Evolutionary conservation across 495 filamentous ascomycete genomes (phyloP).

Genomic region (Acidomyces sp.): DNA sequence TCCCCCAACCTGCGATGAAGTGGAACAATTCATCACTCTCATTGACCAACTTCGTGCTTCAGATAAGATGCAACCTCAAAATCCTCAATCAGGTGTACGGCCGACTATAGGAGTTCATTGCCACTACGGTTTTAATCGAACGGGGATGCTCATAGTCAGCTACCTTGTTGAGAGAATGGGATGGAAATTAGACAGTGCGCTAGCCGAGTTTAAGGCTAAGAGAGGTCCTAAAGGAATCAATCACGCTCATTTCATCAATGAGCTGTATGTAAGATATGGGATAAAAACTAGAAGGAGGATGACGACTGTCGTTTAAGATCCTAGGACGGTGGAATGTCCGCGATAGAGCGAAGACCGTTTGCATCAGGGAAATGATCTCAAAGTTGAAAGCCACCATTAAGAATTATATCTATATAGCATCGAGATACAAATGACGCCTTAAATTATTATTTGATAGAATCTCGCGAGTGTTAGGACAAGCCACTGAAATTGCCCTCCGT

Average conservation of each 20-base stretch:
- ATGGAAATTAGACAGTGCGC: conserved; percentile 60
- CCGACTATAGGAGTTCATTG: conserved; percentile 74
- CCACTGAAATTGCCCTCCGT: too few species aligned
- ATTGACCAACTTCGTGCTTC: conserved; percentile 49
- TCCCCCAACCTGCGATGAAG: conserved; percentile 65
- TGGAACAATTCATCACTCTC: conserved; percentile 60
- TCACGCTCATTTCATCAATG: conserved; percentile 80
- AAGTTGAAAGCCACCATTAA: too few species aligned
- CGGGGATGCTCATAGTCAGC: conserved; percentile 74
- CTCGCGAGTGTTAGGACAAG: too few species aligned
- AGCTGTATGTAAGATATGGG: conserved; percentile 67
- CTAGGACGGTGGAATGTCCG: too few species aligned
- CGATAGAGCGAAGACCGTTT: too few species aligned
- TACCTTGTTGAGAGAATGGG: conserved; percentile 75
- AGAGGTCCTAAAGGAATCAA: conserved; percentile 76
- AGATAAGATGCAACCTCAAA: neutral
- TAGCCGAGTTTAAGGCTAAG: conserved; percentile 61
- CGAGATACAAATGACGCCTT: too few species aligned
- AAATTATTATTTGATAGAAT: too few species aligned
- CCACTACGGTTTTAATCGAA: conserved; percentile 63
- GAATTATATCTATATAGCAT: too few species aligned
- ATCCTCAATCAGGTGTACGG: conserved; percentile 32
- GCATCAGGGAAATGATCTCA: too few species aligned
- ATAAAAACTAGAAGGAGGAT: conserved; percentile 20
- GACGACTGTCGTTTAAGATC: conserved; percentile 4